These are phyloP conservation scores for Ehretia macrophylla DNA, from an alignment of 257 asterid species.

Conservation along the genomic window DNA sequence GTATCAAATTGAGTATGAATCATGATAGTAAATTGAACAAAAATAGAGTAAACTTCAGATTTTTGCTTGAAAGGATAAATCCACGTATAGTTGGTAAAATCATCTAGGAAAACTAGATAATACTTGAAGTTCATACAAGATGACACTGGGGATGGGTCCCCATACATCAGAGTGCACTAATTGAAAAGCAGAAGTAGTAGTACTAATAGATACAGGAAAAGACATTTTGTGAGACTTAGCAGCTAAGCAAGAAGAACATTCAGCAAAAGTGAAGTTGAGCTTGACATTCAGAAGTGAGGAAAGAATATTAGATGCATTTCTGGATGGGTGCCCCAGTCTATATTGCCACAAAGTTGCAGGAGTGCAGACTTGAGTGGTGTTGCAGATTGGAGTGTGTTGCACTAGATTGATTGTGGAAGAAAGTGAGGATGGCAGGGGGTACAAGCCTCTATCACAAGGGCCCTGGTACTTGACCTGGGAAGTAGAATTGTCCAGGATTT, in stretches of 20 bases:
- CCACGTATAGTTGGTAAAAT: background rate
- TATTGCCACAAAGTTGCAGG: background rate
- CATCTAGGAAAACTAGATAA: background rate
- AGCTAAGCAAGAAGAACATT: background rate
- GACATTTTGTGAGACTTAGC: background rate
- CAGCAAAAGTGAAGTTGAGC: no score
- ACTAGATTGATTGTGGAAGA: no score
- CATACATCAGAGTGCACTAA: background rate
- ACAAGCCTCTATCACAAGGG: no score
- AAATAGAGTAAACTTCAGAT: background rate
- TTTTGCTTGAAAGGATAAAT: background rate
- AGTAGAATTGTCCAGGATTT: no score
- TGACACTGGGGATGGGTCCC: background rate
- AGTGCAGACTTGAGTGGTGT: no score
- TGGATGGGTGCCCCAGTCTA: background rate
- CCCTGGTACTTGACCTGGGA: no score
- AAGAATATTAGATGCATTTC: background rate
- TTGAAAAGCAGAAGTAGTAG: background rate
- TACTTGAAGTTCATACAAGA: background rate
- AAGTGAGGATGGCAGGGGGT: no score
- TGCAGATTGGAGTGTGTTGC: no score
- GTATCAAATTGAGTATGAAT: background rate
- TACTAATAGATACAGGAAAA: background rate
- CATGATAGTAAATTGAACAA: background rate
- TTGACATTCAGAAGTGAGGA: background rate